A percentile compares a stretch with the other conserved stretches of the same genome.
phyloP scores from a whole-genome alignment of 1,284 basidiomycete genomes.

The Melampsora larici-populina region DNA sequence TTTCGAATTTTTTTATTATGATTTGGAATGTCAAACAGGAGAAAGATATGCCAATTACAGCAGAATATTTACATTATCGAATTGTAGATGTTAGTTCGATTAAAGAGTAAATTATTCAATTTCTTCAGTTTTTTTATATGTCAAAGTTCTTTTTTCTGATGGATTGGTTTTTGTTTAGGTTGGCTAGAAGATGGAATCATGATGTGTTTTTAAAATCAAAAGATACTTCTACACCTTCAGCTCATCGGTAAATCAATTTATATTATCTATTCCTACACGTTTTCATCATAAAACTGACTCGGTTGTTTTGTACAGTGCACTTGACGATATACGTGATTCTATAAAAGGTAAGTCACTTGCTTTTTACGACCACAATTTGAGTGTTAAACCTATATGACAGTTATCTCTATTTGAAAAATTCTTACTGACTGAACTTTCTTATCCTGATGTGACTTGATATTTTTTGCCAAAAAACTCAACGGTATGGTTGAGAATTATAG shows the following conservation, averaged over 20 bases:
- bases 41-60: slow-evolving; percentile 29
- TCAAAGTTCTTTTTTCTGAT: no score
- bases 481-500: no score
- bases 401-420: no score
- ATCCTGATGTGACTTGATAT: no score
- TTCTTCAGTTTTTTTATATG: no score
- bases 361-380: not conserved
- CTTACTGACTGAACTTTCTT: no score
- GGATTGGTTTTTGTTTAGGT: not conserved
- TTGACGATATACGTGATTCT: slow-evolving; percentile 40
- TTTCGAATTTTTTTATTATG: not conserved
- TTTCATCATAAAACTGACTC: not conserved
- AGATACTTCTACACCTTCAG: slow-evolving; percentile 1
- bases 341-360: slow-evolving; percentile 25
- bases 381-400: no score
- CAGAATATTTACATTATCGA: slow-evolving; percentile 35
- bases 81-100: slow-evolving; percentile 42
- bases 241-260: slow-evolving; percentile 29
- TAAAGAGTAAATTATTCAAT: slow-evolving; percentile 20
- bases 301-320: no score
- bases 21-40: no score
- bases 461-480: no score
- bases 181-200: slow-evolving; percentile 38
- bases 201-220: slow-evolving; percentile 19
- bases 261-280: not conserved